Base-by-base conservation (phyloP, 1,284 basidiomycete genomes). In the Hypsizygus ulmarius region DNA sequence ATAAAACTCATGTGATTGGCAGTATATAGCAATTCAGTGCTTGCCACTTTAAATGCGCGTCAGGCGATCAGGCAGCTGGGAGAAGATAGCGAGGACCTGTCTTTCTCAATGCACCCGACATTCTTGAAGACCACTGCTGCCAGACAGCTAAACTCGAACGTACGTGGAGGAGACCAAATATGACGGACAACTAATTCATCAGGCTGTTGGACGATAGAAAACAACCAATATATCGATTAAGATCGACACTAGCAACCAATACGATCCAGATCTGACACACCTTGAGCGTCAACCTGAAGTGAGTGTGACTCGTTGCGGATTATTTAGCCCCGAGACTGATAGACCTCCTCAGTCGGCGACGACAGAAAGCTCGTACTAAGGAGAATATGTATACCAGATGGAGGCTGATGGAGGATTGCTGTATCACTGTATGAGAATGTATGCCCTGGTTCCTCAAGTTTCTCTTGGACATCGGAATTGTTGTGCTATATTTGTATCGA, bases 1-100 rank as follows among this genome's bases (percentile, higher is more conserved):
- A 18, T 1, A 10, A 45, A 34, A 14, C 39, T 51, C 9, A 54
- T 15, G 37, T 36, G 11, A 42, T 44, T 25, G n/a, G 21, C 45
- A 79, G 77, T 79, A 15, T 79, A 81, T 56, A 73, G 72, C 39
- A 80, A 80, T 59, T 78, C 78, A 12, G 62, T 80, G 15, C 68
- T 80, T 32, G 77, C 76, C 1, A 81, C 77, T 3, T 63, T 81
- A 41, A 81, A 81, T 55, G 78, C 77, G 21, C 71, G 78, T 43
- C 64, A 69, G 54, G 65, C 61, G 34, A 71, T 73, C 33, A 61
- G 71, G 28, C 66, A 61, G 16, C 60, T 70, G 8, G 66, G 68
- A 3, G 73, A 73, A 54, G 69, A 73, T 45, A 68, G 65, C 41
- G 73, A 70, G 37, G 69, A 73, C 45, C 56, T 74, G 33, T 72